Percentiles rank a stretch among this genome's conserved stretches.
These are phyloP conservation scores for Sclerotinia minor DNA, from an alignment of 2,329 filamentous ascomycete genomes.

Conservation along the genomic window DNA sequence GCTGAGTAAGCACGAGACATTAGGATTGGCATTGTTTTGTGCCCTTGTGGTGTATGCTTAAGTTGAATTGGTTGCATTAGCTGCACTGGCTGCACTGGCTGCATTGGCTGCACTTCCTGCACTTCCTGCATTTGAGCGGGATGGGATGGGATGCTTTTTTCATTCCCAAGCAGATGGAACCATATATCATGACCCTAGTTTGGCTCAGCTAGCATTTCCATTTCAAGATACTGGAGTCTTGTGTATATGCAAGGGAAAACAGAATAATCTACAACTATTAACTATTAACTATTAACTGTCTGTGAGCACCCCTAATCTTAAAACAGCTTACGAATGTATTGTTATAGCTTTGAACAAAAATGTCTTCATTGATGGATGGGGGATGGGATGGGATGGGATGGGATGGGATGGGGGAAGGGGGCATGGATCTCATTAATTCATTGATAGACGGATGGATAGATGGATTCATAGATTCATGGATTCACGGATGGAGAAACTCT, in stretches of 20 bases:
- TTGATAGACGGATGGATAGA: neutral
- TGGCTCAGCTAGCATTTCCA: neutral
- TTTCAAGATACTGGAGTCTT: too few relatives aligned
- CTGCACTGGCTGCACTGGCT: too few relatives aligned
- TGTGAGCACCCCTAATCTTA: constrained; percentile 21
- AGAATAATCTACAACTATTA: neutral
- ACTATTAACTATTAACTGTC: neutral
- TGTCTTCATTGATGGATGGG: constrained; percentile 6
- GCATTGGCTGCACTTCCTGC: too few relatives aligned
- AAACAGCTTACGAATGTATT: constrained; percentile 10
- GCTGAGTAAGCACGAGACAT: constrained; percentile 16
- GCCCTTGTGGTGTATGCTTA: neutral
- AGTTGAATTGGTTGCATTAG: too few relatives aligned
- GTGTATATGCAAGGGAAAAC: neutral
- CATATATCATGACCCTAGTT: neutral
- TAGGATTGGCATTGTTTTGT: neutral
- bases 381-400: too few relatives aligned
- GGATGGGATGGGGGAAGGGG: neutral
- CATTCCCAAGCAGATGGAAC: constrained; percentile 4
- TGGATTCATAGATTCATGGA: neutral
- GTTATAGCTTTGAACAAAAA: constrained; percentile 12
- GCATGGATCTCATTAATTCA: neutral
- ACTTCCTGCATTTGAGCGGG: neutral
- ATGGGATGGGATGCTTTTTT: neutral
- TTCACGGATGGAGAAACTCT: constrained; percentile 12